Conservation (phyloP, 2,329 filamentous ascomycete species). For the Colletotrichum somersetense region DNA sequence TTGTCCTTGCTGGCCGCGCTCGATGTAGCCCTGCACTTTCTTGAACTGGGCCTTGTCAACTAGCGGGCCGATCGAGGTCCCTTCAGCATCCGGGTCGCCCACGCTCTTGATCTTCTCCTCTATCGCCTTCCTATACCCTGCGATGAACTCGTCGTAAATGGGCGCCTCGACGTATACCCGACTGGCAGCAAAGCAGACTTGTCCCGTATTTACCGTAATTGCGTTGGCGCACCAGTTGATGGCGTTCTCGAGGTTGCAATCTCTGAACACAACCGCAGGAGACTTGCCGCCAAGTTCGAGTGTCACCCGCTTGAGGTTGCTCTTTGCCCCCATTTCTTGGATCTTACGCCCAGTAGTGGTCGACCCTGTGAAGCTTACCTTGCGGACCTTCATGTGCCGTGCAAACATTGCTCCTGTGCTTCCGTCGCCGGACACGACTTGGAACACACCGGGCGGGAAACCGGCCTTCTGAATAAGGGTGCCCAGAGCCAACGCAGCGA, state of each 20-base stretch:
- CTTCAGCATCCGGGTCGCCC: slow-evolving; percentile 70
- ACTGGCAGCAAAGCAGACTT: slow-evolving; percentile 81
- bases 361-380: no score
- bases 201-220: slow-evolving; percentile 78
- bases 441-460: no score
- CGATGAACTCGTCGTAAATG: slow-evolving; percentile 72
- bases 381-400: no score
- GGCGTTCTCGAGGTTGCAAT: slow-evolving; percentile 73
- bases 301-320: no score
- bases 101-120: slow-evolving; percentile 65
- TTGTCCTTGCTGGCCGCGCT: slow-evolving; percentile 52
- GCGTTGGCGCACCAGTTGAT: slow-evolving; percentile 54
- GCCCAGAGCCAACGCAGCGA: no score
- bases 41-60: slow-evolving; percentile 63
- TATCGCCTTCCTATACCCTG: slow-evolving; percentile 70
- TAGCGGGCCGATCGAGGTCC: slow-evolving; percentile 70
- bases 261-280: slow-evolving; percentile 74
- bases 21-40: slow-evolving; percentile 59
- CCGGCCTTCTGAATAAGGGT: no score
- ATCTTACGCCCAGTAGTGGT: no score
- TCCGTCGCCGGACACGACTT: no score
- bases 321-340: no score
- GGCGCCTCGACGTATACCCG: slow-evolving; percentile 75
- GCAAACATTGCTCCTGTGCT: no score
- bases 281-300: slow-evolving; percentile 75